Evolutionary conservation across 129 eudicot species (phyloP).

Genomic region (Helianthus annuus): HanXRQr2.0-SUNRISE NC_035440.2:12541427-12541926

Average conservation of each 20-base stretch:
- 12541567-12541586: background rate
- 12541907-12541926: background rate
- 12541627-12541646: background rate
- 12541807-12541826: background rate
- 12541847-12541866: slow-evolving; percentile 15
- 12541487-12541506: background rate
- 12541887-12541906: background rate
- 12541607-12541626: background rate
- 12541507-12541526: background rate
- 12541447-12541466: too few species aligned
- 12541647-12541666: slow-evolving; percentile 3
- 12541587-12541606: background rate
- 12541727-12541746: slow-evolving; percentile 11
- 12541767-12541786: background rate
- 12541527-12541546: background rate
- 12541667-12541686: background rate
- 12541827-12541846: background rate
- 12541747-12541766: background rate
- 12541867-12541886: background rate
- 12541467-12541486: too few species aligned
- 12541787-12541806: background rate
- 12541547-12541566: background rate
- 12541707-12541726: slow-evolving; percentile 4
- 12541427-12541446: background rate
- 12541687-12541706: background rate